Conservation (phyloP, 129 eudicot species). For the Daucus carota region DNA sequence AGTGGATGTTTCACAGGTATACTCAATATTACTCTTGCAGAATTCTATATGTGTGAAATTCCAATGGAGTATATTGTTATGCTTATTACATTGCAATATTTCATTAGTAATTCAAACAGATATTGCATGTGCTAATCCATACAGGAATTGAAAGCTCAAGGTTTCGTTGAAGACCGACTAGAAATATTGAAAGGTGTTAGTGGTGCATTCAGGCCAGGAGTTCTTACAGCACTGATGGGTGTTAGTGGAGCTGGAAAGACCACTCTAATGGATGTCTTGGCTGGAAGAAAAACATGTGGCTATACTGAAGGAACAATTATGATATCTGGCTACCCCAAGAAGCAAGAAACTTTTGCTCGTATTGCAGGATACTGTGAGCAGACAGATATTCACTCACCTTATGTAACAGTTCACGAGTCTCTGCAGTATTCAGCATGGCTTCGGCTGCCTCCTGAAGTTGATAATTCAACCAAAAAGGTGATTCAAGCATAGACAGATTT, state of each 20-base stretch:
- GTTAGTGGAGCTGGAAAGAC: constrained; percentile 94
- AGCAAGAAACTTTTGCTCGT: constrained; percentile 90
- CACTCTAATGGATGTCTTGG: constrained; percentile 82
- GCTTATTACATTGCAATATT: background rate
- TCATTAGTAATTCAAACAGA: background rate
- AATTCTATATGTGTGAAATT: background rate
- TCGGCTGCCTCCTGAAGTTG: constrained; percentile 75
- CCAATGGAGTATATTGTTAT: background rate
- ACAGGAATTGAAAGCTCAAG: constrained; percentile 78
- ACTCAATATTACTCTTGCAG: background rate
- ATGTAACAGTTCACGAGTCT: constrained; percentile 71
- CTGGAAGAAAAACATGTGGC: constrained; percentile 89
- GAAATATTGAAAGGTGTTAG: constrained; percentile 70
- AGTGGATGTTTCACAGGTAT: constrained; percentile 79
- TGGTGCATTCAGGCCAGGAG: constrained; percentile 91
- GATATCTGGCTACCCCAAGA: constrained; percentile 79
- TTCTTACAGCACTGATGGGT: constrained; percentile 88
- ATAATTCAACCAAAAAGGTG: constrained; percentile 57
- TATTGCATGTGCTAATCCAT: background rate
- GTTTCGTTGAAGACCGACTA: constrained; percentile 45
- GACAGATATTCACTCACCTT: constrained; percentile 87
- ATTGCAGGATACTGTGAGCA: constrained; percentile 91
- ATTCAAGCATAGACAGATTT: background rate
- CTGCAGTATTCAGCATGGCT: constrained; percentile 84
- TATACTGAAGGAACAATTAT: constrained; percentile 60